phyloP scores from a whole-genome alignment of 2,329 filamentous ascomycete species.

The Aspergillus quadricinctus region DNA sequence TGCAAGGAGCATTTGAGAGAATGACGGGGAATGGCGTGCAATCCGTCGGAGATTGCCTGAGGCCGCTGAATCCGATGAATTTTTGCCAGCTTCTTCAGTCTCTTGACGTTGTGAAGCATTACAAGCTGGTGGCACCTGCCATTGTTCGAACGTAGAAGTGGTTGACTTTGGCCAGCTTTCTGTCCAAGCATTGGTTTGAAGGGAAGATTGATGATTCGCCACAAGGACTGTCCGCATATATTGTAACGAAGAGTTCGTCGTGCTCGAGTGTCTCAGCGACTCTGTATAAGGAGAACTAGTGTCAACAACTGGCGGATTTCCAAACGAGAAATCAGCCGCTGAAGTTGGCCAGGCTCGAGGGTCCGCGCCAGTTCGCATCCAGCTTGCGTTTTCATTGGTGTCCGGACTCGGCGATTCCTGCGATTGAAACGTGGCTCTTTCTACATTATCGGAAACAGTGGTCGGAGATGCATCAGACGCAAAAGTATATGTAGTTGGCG shows the following conservation, averaged over 20 bases:
- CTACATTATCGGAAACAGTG: background rate
- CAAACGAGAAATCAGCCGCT: background rate
- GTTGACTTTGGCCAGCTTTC: background rate
- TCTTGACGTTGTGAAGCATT: background rate
- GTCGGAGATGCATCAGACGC: background rate
- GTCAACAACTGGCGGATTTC: background rate
- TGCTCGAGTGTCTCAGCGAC: background rate
- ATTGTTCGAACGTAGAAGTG: background rate
- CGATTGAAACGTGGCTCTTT: background rate
- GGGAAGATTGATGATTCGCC: background rate
- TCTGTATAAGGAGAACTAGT: background rate
- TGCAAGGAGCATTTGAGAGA: constrained; percentile 34
- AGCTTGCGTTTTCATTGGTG: constrained; percentile 12
- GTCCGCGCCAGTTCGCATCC: constrained; percentile 18
- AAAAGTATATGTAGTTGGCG: background rate
- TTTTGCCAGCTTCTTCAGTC: constrained; percentile 1
- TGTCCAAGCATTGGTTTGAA: background rate
- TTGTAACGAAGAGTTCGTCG: background rate
- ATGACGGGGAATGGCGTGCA: constrained; percentile 25
- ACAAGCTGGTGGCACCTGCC: background rate
- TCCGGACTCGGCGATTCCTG: constrained; percentile 7
- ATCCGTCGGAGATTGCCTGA: constrained; percentile 13
- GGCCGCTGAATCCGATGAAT: background rate
- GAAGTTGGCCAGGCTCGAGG: constrained; percentile 17
- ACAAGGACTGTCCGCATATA: background rate